Evolutionary conservation across 257 asterid genomes (phyloP).

Genomic region (Fraxinus pennsylvanica): DNA sequence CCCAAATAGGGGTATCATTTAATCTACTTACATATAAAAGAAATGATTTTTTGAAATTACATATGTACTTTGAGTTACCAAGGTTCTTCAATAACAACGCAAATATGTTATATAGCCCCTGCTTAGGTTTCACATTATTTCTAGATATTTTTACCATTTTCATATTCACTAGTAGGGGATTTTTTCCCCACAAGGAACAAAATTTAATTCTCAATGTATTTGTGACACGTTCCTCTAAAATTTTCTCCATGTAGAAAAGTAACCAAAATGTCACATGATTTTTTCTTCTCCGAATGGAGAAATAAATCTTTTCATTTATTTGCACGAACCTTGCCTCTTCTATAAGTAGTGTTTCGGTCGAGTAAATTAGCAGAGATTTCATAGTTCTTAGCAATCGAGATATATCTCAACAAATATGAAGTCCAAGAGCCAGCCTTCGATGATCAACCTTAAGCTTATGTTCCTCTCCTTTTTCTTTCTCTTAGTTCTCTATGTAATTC

Average conservation of each 20-base stretch:
- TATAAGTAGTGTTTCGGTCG: not conserved
- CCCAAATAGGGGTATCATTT: no score
- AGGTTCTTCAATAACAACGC: no score
- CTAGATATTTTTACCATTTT: no score
- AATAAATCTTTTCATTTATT: not conserved
- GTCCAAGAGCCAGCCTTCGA: not conserved
- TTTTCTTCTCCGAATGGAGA: not conserved
- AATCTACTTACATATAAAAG: no score
- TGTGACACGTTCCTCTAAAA: no score
- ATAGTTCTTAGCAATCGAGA: not conserved
- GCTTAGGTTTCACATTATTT: no score
- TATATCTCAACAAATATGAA: not conserved
- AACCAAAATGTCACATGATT: not conserved
- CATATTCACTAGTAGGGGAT: not conserved
- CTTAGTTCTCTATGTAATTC: not conserved
- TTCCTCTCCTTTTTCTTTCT: not conserved
- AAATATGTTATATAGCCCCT: no score
- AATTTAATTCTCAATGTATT: no score
- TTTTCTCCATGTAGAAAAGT: not conserved
- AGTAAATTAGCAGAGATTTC: not conserved
- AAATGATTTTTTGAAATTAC: no score
- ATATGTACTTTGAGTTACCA: no score
- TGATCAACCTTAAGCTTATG: constrained; percentile 10
- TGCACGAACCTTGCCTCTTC: not conserved
- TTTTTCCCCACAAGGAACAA: not conserved